Evolutionary conservation across 192 early-diverging fungal genomes (phyloP).

Genomic region (Chytriomyces sp.): DNA sequence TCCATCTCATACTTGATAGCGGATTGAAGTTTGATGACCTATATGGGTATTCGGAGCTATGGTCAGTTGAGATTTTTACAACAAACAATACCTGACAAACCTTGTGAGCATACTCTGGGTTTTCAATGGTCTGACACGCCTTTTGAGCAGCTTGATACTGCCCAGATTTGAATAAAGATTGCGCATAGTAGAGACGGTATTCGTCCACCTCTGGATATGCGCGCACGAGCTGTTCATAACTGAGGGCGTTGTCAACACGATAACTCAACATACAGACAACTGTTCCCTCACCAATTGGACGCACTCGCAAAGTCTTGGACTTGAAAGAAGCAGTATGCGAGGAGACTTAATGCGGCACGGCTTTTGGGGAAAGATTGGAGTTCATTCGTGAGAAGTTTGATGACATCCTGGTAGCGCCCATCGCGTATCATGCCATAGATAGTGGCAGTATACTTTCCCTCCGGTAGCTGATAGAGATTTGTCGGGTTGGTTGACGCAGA

Average conservation of each 20-base stretch:
- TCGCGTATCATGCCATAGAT: constrained; percentile 62
- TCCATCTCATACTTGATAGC: constrained; percentile 62
- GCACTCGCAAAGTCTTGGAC: constrained; percentile 56
- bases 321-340: constrained; percentile 63
- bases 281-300: constrained; percentile 45
- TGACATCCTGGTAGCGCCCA: constrained; percentile 51
- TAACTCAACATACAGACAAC: neutral
- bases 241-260: constrained; percentile 1
- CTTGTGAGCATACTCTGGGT: constrained; percentile 47
- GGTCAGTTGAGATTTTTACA: too few species aligned
- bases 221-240: constrained; percentile 61
- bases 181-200: constrained; percentile 61
- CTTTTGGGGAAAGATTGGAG: constrained; percentile 46
- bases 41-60: too few species aligned
- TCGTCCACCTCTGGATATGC: constrained; percentile 52
- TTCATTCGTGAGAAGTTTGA: constrained; percentile 58
- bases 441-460: constrained; percentile 61
- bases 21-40: constrained; percentile 62
- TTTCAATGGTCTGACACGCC: constrained; percentile 51
- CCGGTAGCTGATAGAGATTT: constrained; percentile 52
- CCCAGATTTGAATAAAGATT: constrained; percentile 59
- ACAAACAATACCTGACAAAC: constrained; percentile 20
- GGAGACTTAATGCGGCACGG: constrained; percentile 53
- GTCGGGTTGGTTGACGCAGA: constrained; percentile 27
- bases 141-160: constrained; percentile 57